phyloP scores from a whole-genome alignment of 2,329 filamentous ascomycete species.

The Penicillium sp. region DNA sequence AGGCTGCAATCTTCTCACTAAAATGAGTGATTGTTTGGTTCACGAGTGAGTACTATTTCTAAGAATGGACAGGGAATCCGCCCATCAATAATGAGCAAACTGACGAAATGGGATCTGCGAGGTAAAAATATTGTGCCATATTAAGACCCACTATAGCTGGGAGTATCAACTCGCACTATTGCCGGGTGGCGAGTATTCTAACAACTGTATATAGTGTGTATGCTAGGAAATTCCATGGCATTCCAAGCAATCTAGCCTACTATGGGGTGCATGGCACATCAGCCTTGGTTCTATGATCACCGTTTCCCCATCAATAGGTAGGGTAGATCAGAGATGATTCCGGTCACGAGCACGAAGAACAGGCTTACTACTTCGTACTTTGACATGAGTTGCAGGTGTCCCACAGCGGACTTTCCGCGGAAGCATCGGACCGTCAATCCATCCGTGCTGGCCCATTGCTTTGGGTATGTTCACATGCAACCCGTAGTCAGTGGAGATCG shows the following conservation, averaged over 20 bases:
- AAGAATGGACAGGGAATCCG: not conserved
- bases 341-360: too few species aligned
- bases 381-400: not conserved
- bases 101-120: not conserved
- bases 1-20: not conserved
- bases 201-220: not conserved
- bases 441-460: not conserved
- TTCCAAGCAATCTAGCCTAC: not conserved
- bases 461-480: not conserved
- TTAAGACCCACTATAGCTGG: not conserved
- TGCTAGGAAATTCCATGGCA: not conserved
- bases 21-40: too few species aligned
- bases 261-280: not conserved
- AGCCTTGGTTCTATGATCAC: not conserved
- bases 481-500: not conserved
- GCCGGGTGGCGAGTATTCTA: not conserved
- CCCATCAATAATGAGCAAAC: not conserved
- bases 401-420: not conserved
- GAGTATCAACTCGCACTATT: not conserved
- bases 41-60: not conserved
- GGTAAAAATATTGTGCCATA: not conserved
- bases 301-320: not conserved
- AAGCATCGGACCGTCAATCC: not conserved
- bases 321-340: not conserved
- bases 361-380: not conserved